Base-by-base conservation (phyloP, 352 stramenopile genomes). In the Globisporangium uncinulatum region DNA sequence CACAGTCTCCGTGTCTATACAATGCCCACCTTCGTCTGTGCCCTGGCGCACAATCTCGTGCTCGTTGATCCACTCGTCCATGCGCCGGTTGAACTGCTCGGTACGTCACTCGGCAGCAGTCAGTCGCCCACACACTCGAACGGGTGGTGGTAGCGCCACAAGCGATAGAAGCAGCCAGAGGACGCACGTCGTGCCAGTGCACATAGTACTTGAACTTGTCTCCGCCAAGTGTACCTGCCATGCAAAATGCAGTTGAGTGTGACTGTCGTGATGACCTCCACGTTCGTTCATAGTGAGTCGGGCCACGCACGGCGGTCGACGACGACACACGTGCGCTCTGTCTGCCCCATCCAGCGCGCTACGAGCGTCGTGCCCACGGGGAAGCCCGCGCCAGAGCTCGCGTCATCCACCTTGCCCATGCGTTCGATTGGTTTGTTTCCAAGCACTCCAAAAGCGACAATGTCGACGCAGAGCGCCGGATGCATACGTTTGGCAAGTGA, bases 41-140 rank as follows among this genome's bases (percentile, higher is more conserved):
- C 79, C 81, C 42, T 74, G 65, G 29, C 83, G 79, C 37, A 92
- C 71, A 55, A 95, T 80, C 56, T 95, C 85, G 57, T 82, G 67
- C 55, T 86, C 79, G 54, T 87, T 83, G 66, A 95, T 92, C 85
- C 85, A 95, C 52, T 91, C 80, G 68, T 95, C 85, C 85, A 95
- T 95, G 44, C 85, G 81, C 39, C 85, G 83, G 59, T 95, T 95
- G 56, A 90, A 90, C 84, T 92, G 45, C 32, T 10, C 54, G 4
- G 24, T 29, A 29, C 24, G 32, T 20, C 15, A 45, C 13, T 14
- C 14, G 7, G 5, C 45, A 20, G 19, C 6, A 14, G 47, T 36
- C 19, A 34, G 36, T 15, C 9, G 29, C 51, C 48, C 14, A 21
- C 32, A 56, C 34, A 45, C 29, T 41, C 51, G 37, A n/a, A n/a